Percentiles rank a stretch among this genome's conserved stretches.
phyloP scores from a whole-genome alignment of 768 basidiomycete genomes.

The Podaxis mareebaensis region DNA sequence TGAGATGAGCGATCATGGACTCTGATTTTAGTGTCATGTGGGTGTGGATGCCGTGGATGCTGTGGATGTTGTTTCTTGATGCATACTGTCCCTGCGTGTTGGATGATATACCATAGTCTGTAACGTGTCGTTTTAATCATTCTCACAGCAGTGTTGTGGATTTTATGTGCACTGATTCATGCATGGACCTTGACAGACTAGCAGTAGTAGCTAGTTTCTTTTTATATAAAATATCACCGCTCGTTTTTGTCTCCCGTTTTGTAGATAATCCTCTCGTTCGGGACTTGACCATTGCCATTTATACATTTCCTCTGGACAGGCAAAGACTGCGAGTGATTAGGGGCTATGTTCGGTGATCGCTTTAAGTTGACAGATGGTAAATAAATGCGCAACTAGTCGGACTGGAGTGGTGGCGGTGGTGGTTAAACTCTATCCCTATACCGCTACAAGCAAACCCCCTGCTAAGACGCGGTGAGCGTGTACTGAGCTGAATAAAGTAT shows the following conservation, averaged over 20 bases:
- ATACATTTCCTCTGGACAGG: neutral
- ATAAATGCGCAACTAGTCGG: no score
- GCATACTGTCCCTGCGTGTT: neutral
- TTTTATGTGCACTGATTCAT: neutral
- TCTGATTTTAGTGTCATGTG: neutral
- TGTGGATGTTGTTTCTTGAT: neutral
- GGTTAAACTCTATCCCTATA: neutral
- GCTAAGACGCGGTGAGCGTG: neutral
- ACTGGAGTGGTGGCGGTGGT: neutral
- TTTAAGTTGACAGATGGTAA: no score
- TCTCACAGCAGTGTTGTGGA: neutral
- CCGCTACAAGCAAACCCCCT: neutral
- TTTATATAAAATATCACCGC: neutral
- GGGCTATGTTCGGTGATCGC: no score
- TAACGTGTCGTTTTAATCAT: neutral
- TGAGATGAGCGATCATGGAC: neutral
- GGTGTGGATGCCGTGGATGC: neutral
- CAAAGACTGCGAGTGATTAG: neutral
- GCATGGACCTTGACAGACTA: neutral
- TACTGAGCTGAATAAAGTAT: neutral
- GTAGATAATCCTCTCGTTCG: neutral
- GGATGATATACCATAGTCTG: neutral
- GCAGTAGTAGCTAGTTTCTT: neutral
- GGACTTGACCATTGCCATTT: neutral
- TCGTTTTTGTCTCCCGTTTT: neutral